Conservation (phyloP, 2,329 filamentous ascomycete genomes). For the Exophiala oligosperma region DNA sequence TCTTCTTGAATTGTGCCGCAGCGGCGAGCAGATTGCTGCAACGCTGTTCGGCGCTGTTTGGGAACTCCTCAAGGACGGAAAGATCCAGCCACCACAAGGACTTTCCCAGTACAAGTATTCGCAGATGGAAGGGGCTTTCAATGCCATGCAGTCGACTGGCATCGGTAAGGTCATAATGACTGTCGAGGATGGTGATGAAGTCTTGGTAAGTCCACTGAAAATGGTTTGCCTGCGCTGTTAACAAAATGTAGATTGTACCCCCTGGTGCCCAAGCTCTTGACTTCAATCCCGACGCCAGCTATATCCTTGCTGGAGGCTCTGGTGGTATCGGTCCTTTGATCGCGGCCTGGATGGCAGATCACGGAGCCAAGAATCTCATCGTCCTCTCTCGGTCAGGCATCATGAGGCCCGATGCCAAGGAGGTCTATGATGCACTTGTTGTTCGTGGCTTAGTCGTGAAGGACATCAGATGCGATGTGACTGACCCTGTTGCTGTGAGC, state of each 20-base stretch:
- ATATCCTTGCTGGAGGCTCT: conserved; percentile 58
- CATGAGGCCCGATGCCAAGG: conserved; percentile 31
- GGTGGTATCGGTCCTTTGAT: conserved; percentile 49
- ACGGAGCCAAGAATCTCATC: conserved; percentile 54
- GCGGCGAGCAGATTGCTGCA: conserved; percentile 26
- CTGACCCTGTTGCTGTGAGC: neutral
- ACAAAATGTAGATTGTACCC: neutral
- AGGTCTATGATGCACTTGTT: conserved; percentile 8
- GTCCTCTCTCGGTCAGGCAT: conserved; percentile 37
- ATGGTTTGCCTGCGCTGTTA: neutral
- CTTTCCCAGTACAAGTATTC: conserved; percentile 14
- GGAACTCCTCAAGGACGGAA: neutral
- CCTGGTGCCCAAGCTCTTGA: neutral
- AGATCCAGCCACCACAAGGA: neutral
- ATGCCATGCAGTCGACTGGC: conserved; percentile 1
- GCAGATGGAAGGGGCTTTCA: conserved; percentile 28
- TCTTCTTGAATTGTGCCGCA: conserved; percentile 30
- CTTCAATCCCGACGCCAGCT: conserved; percentile 42
- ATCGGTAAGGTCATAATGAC: conserved; percentile 30
- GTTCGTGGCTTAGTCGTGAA: conserved; percentile 18
- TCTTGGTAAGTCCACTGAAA: conserved; percentile 22
- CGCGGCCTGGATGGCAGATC: conserved; percentile 50
- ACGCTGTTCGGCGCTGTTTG: conserved; percentile 9
- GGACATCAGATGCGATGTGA: neutral
- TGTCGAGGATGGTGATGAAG: conserved; percentile 31